Evolutionary conservation across 331 rosid species (phyloP).

Genomic region (Arachis monticola): DNA sequence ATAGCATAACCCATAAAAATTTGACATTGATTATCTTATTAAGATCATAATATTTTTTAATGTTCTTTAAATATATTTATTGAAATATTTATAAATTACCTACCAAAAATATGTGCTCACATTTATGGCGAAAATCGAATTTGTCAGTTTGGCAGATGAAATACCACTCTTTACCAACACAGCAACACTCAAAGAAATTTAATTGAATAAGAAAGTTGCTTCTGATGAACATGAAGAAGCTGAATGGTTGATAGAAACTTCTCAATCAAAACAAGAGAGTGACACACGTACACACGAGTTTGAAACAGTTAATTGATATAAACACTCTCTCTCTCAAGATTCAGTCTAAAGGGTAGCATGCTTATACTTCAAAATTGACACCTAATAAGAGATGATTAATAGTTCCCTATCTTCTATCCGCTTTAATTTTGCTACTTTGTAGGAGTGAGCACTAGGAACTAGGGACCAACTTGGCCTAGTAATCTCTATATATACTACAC

Average conservation of each 20-base stretch:
- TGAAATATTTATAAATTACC: too few relatives aligned
- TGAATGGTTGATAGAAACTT: conserved; percentile 16
- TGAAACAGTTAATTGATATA: conserved; percentile 6
- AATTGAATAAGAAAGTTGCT: not conserved
- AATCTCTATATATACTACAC: not conserved
- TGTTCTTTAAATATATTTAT: too few relatives aligned
- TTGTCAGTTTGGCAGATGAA: too few relatives aligned
- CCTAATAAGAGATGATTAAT: not conserved
- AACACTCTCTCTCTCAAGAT: not conserved
- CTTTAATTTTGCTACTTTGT: not conserved
- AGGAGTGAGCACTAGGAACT: too few relatives aligned
- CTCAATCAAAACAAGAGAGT: conserved; percentile 7
- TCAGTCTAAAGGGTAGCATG: not conserved
- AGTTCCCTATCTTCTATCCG: not conserved
- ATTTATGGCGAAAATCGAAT: too few relatives aligned
- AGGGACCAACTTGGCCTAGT: not conserved
- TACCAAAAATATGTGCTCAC: too few relatives aligned
- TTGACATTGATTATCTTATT: too few relatives aligned
- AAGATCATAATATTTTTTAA: too few relatives aligned
- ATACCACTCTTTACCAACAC: too few relatives aligned
- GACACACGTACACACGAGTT: not conserved
- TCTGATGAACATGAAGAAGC: not conserved
- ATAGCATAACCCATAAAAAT: too few relatives aligned
- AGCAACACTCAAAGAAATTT: too few relatives aligned
- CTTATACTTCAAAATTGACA: not conserved